Percentiles rank a stretch among this genome's conserved stretches.
Evolutionary conservation across 495 filamentous ascomycete genomes (phyloP).

Genomic region (Hypoxylon subgilvum): DNA sequence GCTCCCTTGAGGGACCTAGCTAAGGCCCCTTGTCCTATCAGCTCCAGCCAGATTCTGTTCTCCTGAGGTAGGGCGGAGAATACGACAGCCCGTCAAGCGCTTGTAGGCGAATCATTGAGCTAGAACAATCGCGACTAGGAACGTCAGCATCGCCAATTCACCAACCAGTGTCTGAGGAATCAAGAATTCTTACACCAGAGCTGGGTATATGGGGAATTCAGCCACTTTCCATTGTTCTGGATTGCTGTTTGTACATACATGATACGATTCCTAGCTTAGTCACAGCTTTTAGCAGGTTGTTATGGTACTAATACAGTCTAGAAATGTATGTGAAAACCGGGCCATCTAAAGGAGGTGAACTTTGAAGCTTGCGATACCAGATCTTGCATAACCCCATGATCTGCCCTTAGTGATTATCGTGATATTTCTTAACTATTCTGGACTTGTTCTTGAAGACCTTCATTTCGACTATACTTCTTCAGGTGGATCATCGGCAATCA

Average conservation of each 20-base stretch:
- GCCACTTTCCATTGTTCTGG: not conserved
- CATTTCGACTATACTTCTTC: slow-evolving; percentile 6
- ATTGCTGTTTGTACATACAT: slow-evolving; percentile 3
- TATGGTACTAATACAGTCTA: no score
- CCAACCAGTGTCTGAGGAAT: slow-evolving; percentile 22
- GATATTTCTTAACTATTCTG: slow-evolving; percentile 8
- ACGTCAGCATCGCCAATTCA: slow-evolving; percentile 11
- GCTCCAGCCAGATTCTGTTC: slow-evolving; percentile 4
- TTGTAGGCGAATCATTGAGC: slow-evolving; percentile 28
- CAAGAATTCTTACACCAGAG: slow-evolving; percentile 8
- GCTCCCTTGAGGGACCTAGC: not conserved
- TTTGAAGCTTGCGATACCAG: slow-evolving; percentile 8
- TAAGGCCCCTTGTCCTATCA: slow-evolving; percentile 24
- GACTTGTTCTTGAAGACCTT: slow-evolving; percentile 7
- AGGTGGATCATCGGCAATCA: slow-evolving; percentile 8
- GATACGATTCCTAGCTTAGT: no score
- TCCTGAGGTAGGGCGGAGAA: slow-evolving; percentile 21
- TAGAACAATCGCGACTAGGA: slow-evolving; percentile 20
- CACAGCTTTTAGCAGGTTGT: no score
- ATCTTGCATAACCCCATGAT: slow-evolving; percentile 35
- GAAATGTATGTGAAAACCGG: no score
- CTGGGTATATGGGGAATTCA: not conserved
- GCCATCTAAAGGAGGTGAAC: slow-evolving; percentile 16
- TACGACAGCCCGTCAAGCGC: slow-evolving; percentile 5
- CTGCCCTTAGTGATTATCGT: slow-evolving; percentile 23